Base-by-base conservation (phyloP, 371 early-diverging fungal species). In the Mortierella sp. region DNA sequence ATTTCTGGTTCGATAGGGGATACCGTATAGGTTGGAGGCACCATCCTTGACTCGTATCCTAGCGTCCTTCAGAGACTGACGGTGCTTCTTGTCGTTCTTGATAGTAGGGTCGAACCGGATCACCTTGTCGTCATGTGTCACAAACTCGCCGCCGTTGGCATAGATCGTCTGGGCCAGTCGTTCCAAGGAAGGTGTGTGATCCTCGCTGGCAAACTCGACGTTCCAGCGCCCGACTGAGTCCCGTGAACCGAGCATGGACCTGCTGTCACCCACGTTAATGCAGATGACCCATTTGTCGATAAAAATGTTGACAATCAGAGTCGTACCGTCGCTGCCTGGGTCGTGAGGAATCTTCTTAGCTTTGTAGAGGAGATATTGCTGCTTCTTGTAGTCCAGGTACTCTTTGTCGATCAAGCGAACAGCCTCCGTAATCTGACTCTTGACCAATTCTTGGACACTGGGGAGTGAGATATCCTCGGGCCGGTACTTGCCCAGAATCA, bases 261-360 rank as follows among this genome's bases (percentile, higher is more conserved):
- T 92, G 31, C 95, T 94, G 84, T 97, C 96, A 28, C 97, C 97
- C 6, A 97, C 95, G 78, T 97, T 97, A 75, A 93, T 84, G 86
- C 95, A 95, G 65, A 96, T 91, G 21, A 96, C 78, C 94, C 94
- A 95, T n/a, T 92, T 93, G 70, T 91, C 92, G 73, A 92, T 89
- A 70, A 97, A 90, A 6, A 97, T 79, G 75, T 95, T 95, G 47
- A 95, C 91, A 31, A 95, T 90, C 28, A 97, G 83, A 0, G 97
- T 96, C 79, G 96, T 95, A 0, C 97, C 97, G 75, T 97, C 97
- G 84, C 96, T 96, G 52, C 93, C 93, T 11, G 93, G 92, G 44
- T 80, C 76, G 24, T 83, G 77, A 44, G 75, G 79, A 5, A 84
- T 57, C 70, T 85, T 87, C 55, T 83, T 88, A 38, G 83, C 79